phyloP scores from a whole-genome alignment of 148 eudicot genomes.

The Nyssa sinensis region DNA sequence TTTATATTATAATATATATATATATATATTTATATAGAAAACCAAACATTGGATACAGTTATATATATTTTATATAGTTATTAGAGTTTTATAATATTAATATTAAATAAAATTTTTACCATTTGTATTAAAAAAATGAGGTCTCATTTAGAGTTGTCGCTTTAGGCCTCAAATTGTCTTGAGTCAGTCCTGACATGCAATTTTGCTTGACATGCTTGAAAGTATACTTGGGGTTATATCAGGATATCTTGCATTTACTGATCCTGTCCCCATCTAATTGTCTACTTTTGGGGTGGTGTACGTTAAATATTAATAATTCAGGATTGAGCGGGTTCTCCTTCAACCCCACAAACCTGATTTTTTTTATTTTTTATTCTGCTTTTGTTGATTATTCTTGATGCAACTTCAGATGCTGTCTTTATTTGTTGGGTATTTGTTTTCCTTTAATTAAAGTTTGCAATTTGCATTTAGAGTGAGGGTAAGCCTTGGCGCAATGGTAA shows the following conservation, averaged over 20 bases:
- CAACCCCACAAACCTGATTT: not conserved
- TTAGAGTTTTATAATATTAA: too few relatives aligned
- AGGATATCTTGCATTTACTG: not conserved
- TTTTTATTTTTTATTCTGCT: not conserved
- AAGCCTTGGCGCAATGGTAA: too few relatives aligned
- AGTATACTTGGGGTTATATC: not conserved
- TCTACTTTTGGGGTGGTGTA: not conserved
- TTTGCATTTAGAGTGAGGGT: too few relatives aligned
- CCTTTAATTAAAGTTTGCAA: not conserved
- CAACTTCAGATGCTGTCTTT: not conserved
- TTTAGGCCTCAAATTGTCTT: too few relatives aligned
- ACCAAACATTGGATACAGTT: too few relatives aligned
- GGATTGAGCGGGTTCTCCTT: not conserved
- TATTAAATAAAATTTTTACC: too few relatives aligned
- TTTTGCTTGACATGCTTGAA: not conserved
- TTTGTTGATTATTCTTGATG: not conserved
- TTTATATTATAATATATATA: too few relatives aligned
- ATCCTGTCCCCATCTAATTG: not conserved
- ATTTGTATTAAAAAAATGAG: too few relatives aligned
- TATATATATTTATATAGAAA: too few relatives aligned
- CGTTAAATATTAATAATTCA: too few relatives aligned
- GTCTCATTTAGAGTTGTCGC: not conserved
- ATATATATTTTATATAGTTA: too few relatives aligned
- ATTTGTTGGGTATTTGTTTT: not conserved
- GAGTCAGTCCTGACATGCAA: too few relatives aligned